These are phyloP conservation scores for Flaveria floridana DNA, from an alignment of 140 eudicot species.

Conservation along the genomic window DNA sequence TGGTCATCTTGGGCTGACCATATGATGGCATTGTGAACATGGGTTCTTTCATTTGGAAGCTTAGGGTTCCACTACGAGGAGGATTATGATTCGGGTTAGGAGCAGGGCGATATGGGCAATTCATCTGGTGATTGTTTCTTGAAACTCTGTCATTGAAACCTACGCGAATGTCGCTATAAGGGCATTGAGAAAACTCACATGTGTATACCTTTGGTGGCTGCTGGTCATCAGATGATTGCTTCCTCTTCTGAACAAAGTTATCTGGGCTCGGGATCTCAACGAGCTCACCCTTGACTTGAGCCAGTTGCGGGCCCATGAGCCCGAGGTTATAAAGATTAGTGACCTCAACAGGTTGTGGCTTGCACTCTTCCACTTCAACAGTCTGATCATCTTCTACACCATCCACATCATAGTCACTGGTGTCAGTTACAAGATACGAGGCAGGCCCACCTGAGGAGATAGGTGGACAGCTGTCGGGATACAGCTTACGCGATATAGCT, in stretches of 20 bases:
- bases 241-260: conserved; percentile 49
- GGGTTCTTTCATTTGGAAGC: conserved; percentile 46
- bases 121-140: conserved; percentile 59
- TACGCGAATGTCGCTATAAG: conserved; percentile 46
- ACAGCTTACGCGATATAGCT: conserved; percentile 40
- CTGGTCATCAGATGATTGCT: conserved; percentile 44
- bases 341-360: conserved; percentile 44
- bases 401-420: conserved; percentile 69
- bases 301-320: conserved; percentile 42
- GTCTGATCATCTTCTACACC: conserved; percentile 54
- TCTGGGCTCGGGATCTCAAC: conserved; percentile 34
- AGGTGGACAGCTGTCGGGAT: conserved; percentile 53
- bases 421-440: conserved; percentile 46
- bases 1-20: conserved; percentile 36
- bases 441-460: conserved; percentile 34
- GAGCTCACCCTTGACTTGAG: conserved; percentile 56
- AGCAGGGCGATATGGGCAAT: conserved; percentile 43
- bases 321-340: conserved; percentile 43
- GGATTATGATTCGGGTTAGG: conserved; percentile 41
- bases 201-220: conserved; percentile 49
- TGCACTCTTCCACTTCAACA: conserved; percentile 51
- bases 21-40: conserved; percentile 38
- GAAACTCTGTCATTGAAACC: conserved; percentile 54
- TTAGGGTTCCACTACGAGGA: conserved; percentile 36
- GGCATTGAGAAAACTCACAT: conserved; percentile 55